Evolutionary conservation across 73 alveolate genomes (phyloP).

Genomic region (Symbiodinium pilosum): DNA sequence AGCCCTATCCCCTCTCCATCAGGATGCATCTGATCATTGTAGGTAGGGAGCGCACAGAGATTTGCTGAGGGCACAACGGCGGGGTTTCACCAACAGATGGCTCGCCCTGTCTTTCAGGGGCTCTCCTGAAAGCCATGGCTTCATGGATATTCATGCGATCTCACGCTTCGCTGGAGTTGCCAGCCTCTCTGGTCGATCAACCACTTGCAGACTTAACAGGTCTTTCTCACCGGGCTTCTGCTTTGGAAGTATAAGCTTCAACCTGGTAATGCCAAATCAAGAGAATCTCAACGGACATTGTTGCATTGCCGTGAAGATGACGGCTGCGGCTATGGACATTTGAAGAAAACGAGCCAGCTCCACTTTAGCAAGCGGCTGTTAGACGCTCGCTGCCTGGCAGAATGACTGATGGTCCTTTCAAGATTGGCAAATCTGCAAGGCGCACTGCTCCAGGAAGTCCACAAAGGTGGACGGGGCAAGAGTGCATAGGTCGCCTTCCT

Average conservation of each 20-base stretch:
- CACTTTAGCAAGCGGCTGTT: conserved; percentile 39
- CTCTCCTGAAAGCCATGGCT: not conserved
- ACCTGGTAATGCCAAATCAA: not conserved
- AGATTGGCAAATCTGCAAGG: not conserved
- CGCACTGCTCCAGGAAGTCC: conserved; percentile 24
- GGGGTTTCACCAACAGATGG: not conserved
- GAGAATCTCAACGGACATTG: too few species aligned
- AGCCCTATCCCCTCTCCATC: too few species aligned
- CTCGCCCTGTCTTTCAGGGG: not conserved
- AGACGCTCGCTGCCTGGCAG: conserved; percentile 11
- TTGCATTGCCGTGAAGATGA: too few species aligned
- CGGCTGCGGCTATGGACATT: too few species aligned
- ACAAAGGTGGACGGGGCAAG: conserved; percentile 42
- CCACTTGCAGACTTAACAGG: not conserved
- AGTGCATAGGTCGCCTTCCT: conserved; percentile 62
- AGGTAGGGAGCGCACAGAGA: too few species aligned
- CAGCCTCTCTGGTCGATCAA: not conserved
- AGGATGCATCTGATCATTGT: too few species aligned
- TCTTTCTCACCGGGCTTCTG: not conserved
- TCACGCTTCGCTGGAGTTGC: not conserved
- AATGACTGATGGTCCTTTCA: not conserved
- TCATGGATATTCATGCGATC: not conserved
- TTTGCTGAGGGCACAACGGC: too few species aligned
- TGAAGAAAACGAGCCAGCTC: not conserved
- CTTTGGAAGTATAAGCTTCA: conserved; percentile 23